These are phyloP conservation scores for Chlamydomonas eustigma DNA, from an alignment of 139 green algal genomes.

Conservation along the genomic window DNA sequence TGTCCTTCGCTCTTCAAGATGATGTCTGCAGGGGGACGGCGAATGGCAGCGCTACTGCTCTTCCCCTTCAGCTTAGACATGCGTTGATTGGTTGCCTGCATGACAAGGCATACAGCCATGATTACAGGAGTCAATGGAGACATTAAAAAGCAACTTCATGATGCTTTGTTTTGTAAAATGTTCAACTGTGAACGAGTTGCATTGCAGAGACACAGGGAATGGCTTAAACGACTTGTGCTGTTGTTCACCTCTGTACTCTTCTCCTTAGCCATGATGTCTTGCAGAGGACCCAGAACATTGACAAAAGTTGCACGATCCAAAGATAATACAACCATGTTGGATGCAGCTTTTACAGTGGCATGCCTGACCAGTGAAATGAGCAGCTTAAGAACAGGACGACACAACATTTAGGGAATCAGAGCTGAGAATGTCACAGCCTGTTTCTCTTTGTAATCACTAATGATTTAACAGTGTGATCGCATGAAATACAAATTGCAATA, in stretches of 20 bases:
- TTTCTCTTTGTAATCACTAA: constrained; percentile 1
- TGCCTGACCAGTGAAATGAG: constrained; percentile 23
- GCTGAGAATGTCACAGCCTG: background rate
- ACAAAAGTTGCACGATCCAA: constrained; percentile 75
- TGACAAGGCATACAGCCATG: background rate
- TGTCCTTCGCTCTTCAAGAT: constrained; percentile 22
- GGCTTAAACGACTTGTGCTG: too few species aligned
- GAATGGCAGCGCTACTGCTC: constrained; percentile 33
- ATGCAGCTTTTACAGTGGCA: constrained; percentile 59
- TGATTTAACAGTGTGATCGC: too few species aligned
- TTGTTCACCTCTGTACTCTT: constrained; percentile 48
- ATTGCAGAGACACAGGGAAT: too few species aligned
- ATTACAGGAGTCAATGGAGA: too few species aligned
- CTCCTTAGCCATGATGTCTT: constrained; percentile 64
- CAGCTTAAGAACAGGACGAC: too few species aligned
- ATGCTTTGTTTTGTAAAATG: too few species aligned
- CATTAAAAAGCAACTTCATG: too few species aligned
- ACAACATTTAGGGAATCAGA: too few species aligned
- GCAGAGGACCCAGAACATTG: constrained; percentile 74
- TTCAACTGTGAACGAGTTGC: too few species aligned
- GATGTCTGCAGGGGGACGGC: constrained; percentile 38
- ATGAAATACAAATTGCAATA: too few species aligned
- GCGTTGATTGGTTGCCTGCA: constrained; percentile 40
- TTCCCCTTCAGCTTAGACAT: constrained; percentile 51
- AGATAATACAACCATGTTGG: constrained; percentile 61